These are phyloP conservation scores for Aspergillus conjunctus DNA, from an alignment of 495 filamentous ascomycete species.

Conservation along the genomic window DNA sequence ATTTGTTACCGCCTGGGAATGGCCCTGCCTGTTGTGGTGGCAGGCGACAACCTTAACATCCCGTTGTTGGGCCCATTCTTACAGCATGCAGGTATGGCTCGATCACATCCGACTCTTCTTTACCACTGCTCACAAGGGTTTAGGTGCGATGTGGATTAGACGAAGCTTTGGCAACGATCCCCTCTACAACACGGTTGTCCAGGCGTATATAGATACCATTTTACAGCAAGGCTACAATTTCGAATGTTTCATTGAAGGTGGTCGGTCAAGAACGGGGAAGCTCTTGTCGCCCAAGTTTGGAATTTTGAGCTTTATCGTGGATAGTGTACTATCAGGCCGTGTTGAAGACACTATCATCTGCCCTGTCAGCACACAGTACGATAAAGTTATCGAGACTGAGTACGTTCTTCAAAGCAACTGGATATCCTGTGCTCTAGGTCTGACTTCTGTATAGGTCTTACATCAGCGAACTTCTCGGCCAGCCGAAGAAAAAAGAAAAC, in stretches of 20 bases:
- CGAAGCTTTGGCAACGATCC: constrained; percentile 90
- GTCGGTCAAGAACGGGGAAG: constrained; percentile 89
- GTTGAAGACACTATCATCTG: constrained; percentile 90
- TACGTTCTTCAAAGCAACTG: constrained; percentile 30
- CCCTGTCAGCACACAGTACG: constrained; percentile 95
- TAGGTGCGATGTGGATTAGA: constrained; percentile 94
- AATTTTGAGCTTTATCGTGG: constrained; percentile 89
- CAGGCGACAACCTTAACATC: constrained; percentile 95
- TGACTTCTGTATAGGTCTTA: constrained; percentile 61
- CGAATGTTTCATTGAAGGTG: constrained; percentile 96
- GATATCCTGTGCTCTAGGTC: not conserved
- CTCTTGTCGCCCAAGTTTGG: constrained; percentile 92
- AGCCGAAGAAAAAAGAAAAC: constrained; percentile 94
- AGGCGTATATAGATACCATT: constrained; percentile 92
- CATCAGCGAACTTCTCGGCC: constrained; percentile 87
- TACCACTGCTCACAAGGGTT: constrained; percentile 19
- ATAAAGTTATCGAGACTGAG: constrained; percentile 98
- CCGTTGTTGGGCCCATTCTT: constrained; percentile 86
- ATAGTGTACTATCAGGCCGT: constrained; percentile 84
- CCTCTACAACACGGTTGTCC: constrained; percentile 86
- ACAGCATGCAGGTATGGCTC: constrained; percentile 75
- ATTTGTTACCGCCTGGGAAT: constrained; percentile 94
- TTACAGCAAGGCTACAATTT: constrained; percentile 90
- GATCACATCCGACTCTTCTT: not conserved
- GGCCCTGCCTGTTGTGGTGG: constrained; percentile 87